A percentile compares a stretch with the other conserved stretches of the same genome.
Evolutionary conservation across 805 yeast species (phyloP).

Genomic region (Zygotorulaspora sp.): DNA sequence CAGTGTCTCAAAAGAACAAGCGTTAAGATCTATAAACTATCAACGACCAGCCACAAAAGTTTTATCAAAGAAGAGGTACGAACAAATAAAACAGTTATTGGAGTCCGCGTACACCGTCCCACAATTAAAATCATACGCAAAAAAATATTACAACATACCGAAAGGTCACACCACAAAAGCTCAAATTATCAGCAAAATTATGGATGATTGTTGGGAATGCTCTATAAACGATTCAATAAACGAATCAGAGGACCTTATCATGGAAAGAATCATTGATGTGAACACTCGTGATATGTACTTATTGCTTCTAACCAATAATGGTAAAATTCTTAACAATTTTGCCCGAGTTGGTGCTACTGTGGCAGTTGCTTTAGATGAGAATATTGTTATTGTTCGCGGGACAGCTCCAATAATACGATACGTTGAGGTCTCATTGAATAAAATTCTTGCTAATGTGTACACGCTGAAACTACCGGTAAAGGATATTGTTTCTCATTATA

Average conservation of each 20-base stretch:
- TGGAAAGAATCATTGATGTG: slow-evolving; percentile 23
- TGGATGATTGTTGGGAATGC: slow-evolving; percentile 24
- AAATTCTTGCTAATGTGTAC: slow-evolving; percentile 27
- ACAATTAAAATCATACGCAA: slow-evolving; percentile 26
- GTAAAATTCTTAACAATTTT: slow-evolving; percentile 32
- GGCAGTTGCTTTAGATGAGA: slow-evolving; percentile 28
- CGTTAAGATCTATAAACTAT: slow-evolving; percentile 27
- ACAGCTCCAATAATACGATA: slow-evolving; percentile 25
- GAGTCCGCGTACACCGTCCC: slow-evolving; percentile 26
- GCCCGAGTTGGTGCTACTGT: slow-evolving; percentile 30
- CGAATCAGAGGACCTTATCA: slow-evolving; percentile 22
- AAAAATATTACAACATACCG: slow-evolving; percentile 11
- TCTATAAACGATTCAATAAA: slow-evolving; percentile 15
- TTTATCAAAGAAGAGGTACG: slow-evolving; percentile 23
- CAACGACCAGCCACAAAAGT: slow-evolving; percentile 21
- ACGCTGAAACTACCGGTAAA: slow-evolving; percentile 16
- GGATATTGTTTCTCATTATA: slow-evolving; percentile 18
- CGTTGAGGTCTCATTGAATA: slow-evolving; percentile 30
- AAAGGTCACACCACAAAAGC: slow-evolving; percentile 14
- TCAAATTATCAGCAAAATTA: slow-evolving; percentile 14
- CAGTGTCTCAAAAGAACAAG: slow-evolving; percentile 25
- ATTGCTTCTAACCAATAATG: slow-evolving; percentile 31
- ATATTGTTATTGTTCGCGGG: slow-evolving; percentile 25
- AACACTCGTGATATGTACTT: slow-evolving; percentile 27
- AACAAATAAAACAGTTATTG: slow-evolving; percentile 20